Evolutionary conservation across 495 filamentous ascomycete genomes (phyloP), one percentile per base, ranked within the genome.

Genomic region (Xylaria scruposa): DNA sequence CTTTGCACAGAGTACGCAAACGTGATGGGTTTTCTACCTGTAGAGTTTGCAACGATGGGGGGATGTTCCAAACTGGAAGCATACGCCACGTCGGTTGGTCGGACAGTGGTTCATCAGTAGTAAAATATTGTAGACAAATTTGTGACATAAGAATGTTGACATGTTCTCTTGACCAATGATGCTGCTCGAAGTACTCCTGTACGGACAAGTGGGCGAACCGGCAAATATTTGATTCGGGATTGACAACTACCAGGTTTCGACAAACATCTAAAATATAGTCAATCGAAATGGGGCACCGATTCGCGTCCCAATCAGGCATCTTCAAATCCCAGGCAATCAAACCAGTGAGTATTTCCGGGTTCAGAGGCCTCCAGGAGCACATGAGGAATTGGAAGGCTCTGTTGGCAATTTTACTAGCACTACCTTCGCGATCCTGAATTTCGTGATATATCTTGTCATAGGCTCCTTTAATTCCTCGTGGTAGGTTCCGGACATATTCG

Each of bases 311-410:
- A 26, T 54, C 9, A 0, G 51, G 51, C 21, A 54, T 54, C 1
- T 26, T 13, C 5, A 54, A 54, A 54, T 54, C 51, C 24, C 21
- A 54, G 51, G 51, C 51, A 24, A 54, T 54, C 10, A 54, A 29
- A 26, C 51, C 51, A 54, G 51, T 54, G 51, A 54, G 51, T 54
- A 54, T 26, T 4, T 54, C 51, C 10, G 51, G 51, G 4, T 26
- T 24, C 15, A 54, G 21, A 10, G 51, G 51, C 51, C 26, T 54
- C 51, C 51, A 54, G 26, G 51, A 54, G 21, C 51, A 54, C 51
- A 54, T 54, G 21, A 54, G 51, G 13, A 54, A 54, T 54, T 54
- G 51, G 51, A 54, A 54, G 51, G 51, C 24, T 54, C 51, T 54
- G 51, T 54, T 10, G 0, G 51, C 51, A 26, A 54, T 54, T 54